Conservation (phyloP, 768 basidiomycete species). For the Tricholoma furcatifolium region DNA sequence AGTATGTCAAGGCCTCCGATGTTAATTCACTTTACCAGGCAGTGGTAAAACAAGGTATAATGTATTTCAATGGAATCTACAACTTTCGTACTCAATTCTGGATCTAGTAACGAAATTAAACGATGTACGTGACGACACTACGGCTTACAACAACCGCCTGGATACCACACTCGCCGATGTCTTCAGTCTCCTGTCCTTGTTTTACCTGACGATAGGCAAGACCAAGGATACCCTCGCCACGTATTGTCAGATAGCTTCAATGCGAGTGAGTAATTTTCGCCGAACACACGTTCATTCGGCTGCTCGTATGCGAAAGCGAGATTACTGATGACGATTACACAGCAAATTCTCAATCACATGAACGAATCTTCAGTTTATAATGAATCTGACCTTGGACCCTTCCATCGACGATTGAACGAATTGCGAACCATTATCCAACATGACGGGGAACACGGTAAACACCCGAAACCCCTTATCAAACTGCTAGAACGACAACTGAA, state of each 20-base stretch:
- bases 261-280: slow-evolving; percentile 69
- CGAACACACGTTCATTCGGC: slow-evolving; percentile 1
- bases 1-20: slow-evolving; percentile 91
- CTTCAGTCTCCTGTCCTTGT: slow-evolving; percentile 90
- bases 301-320: background rate
- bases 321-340: slow-evolving; percentile 20
- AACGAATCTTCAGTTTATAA: slow-evolving; percentile 96
- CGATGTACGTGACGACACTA: slow-evolving; percentile 79
- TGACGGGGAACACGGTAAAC: slow-evolving; percentile 78
- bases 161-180: slow-evolving; percentile 97
- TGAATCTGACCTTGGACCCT: slow-evolving; percentile 85
- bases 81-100: background rate
- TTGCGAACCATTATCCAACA: slow-evolving; percentile 84
- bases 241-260: slow-evolving; percentile 94
- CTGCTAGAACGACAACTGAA: slow-evolving; percentile 89
- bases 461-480: slow-evolving; percentile 84
- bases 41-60: slow-evolving; percentile 87
- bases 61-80: background rate
- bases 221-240: slow-evolving; percentile 92
- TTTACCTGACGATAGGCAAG: slow-evolving; percentile 98
- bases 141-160: slow-evolving; percentile 80
- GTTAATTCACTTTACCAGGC: slow-evolving; percentile 91
- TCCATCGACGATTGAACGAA: slow-evolving; percentile 76
- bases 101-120: slow-evolving; percentile 83
- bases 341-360: slow-evolving; percentile 96